Evolutionary conservation across 2,329 filamentous ascomycete genomes (phyloP), one percentile per base, ranked within the genome.

Genomic region (Aspergillus fumigatus): DNA sequence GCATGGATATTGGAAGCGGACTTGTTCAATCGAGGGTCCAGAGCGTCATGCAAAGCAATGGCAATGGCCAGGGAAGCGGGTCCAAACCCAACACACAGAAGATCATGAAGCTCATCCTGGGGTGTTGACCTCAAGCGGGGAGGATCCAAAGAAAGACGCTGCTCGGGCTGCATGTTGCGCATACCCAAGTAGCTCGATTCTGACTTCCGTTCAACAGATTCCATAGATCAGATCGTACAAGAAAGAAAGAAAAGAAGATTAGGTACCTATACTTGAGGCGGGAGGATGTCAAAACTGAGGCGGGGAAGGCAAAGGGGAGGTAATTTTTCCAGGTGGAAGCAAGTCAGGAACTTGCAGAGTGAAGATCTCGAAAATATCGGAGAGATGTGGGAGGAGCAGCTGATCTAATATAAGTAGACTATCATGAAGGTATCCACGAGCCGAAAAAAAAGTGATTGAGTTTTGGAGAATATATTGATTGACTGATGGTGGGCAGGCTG

Each of bases 71-170:
- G 81, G 58, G 91, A 94, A 27, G 93, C 93, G 21, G 93, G 93
- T 7, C 93, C 93, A 70, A 97, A 97, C 25, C 93, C 93, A 55
- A 96, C 85, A 73, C 92, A 96, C 64, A 97, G 79, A 53, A 97
- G 80, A 73, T 97, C 93, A 71, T 92, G 88, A 32, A 91, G 77
- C 51, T 89, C 84, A 61, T 87, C 82, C 53, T 81, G 72, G 26
- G 80, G 75, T 2, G 82, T 79, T n/a, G 82, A 75, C 52, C 73
- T 77, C 17, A 88, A 75, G 57, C 78, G 74, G 10, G 80, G 81
- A 55, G 62, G 52, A 19, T 59, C 57, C 41, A 59, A 57, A 41
- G 50, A 50, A 17, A 59, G 40, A n/a, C 61, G 57, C 47, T 70
- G 64, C 9, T 59, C 50, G 50, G 61, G 59, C 43, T 65, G 58